These are phyloP conservation scores for Eryngium alpinum DNA, from an alignment of 140 eudicot species.

Conservation along the genomic window DNA sequence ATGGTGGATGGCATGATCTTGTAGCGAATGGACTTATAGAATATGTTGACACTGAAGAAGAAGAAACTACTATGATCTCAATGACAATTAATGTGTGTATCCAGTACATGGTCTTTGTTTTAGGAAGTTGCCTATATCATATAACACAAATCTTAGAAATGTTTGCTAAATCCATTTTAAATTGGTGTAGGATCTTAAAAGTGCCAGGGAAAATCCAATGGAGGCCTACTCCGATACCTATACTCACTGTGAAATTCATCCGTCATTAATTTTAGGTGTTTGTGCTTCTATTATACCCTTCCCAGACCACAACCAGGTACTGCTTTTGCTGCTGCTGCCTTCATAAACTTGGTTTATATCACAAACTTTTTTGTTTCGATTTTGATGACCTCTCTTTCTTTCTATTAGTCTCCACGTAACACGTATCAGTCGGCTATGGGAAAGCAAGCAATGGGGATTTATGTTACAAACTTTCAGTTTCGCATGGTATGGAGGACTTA, in stretches of 20 bases:
- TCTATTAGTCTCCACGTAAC: conserved; percentile 92
- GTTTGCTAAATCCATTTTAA: not conserved
- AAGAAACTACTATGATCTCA: conserved; percentile 97
- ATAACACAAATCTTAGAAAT: not conserved
- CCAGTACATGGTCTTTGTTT: not conserved
- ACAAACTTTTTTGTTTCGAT: not conserved
- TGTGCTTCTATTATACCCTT: conserved; percentile 98
- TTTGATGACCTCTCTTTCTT: not conserved
- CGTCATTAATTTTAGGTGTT: conserved; percentile 86
- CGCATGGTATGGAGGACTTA: conserved; percentile 63
- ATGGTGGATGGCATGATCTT: conserved; percentile 94
- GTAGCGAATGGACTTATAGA: conserved; percentile 80
- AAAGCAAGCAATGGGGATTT: conserved; percentile 98
- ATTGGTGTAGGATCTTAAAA: conserved; percentile 66
- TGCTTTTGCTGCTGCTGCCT: not conserved
- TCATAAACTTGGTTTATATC: not conserved
- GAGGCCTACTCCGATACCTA: conserved; percentile 91
- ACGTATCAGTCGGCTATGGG: conserved; percentile 99
- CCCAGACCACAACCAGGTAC: conserved; percentile 95
- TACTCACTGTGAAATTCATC: conserved; percentile 96
- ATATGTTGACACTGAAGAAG: conserved; percentile 95
- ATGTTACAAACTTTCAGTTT: conserved; percentile 87
- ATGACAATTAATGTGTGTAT: conserved; percentile 81
- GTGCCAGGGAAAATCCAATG: conserved; percentile 70
- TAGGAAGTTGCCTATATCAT: not conserved